These are phyloP conservation scores for Quercus engelmannii DNA, from an alignment of 306 rosid genomes.

Conservation along the genomic window DNA sequence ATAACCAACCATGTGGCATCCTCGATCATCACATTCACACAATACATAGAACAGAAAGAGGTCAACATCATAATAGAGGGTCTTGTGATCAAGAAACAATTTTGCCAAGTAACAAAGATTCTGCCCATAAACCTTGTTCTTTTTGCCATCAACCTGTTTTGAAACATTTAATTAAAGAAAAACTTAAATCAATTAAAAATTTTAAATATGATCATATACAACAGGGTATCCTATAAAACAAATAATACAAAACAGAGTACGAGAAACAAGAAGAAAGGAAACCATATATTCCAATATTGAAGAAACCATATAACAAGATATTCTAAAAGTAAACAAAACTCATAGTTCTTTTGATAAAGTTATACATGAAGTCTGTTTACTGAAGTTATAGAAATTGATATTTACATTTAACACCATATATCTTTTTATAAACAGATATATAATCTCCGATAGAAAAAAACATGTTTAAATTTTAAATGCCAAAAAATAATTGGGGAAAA, in stretches of 20 bases:
- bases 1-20: slow-evolving; percentile 99
- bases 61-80: slow-evolving; percentile 97
- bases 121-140: slow-evolving; percentile 99
- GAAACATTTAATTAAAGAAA: slow-evolving; percentile 8
- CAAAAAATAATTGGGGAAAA: background rate
- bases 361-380: background rate
- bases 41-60: slow-evolving; percentile 91
- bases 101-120: slow-evolving; percentile 97
- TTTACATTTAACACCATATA: background rate
- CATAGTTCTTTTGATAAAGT: background rate
- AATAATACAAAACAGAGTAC: background rate
- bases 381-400: background rate
- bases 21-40: slow-evolving; percentile 99
- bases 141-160: slow-evolving; percentile 95
- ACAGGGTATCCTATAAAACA: background rate
- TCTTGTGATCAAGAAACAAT: slow-evolving; percentile 98
- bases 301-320: background rate
- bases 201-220: background rate
- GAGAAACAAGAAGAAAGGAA: background rate
- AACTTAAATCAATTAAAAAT: slow-evolving; percentile 10
- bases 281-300: background rate
- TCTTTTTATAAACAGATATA: background rate
- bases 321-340: background rate
- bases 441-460: background rate
- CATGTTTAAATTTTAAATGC: background rate